Evolutionary conservation across 2,329 filamentous ascomycete species (phyloP).

Genomic region (Fusarium sp.): DNA sequence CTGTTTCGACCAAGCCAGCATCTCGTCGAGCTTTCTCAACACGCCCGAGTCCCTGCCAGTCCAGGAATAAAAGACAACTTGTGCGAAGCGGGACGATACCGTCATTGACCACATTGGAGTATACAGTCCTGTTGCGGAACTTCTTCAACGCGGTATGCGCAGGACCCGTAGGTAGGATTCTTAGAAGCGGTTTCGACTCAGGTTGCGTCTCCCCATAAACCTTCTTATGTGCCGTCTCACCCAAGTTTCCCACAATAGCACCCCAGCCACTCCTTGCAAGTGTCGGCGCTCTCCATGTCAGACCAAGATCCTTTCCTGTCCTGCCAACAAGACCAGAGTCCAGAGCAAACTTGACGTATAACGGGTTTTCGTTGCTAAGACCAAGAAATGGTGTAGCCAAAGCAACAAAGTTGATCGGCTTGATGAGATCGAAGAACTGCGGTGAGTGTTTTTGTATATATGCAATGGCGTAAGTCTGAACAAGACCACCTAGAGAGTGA

Average conservation of each 20-base stretch:
- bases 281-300: constrained; percentile 93
- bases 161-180: constrained; percentile 90
- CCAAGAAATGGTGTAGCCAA: constrained; percentile 90
- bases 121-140: constrained; percentile 91
- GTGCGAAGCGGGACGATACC: constrained; percentile 95
- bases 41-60: constrained; percentile 93
- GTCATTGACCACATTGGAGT: constrained; percentile 98
- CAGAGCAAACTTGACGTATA: constrained; percentile 96
- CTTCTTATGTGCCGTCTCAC: constrained; percentile 55
- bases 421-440: constrained; percentile 86
- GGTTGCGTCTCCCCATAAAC: constrained; percentile 62
- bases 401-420: constrained; percentile 89
- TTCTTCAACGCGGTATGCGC: constrained; percentile 88
- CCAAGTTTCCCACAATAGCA: constrained; percentile 84
- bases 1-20: constrained; percentile 90
- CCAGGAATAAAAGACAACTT: constrained; percentile 94
- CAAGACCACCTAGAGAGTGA: constrained; percentile 88
- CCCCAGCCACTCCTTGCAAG: constrained; percentile 89
- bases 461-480: constrained; percentile 94
- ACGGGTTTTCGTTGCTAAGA: constrained; percentile 94
- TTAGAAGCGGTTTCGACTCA: constrained; percentile 86
- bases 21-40: constrained; percentile 95
- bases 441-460: constrained; percentile 98
- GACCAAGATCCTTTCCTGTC: constrained; percentile 92
- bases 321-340: constrained; percentile 97